Evolutionary conservation across 225 moss, liverwort and hornwort genomes (phyloP).

Genomic region (Polytrichum formosum): DNA sequence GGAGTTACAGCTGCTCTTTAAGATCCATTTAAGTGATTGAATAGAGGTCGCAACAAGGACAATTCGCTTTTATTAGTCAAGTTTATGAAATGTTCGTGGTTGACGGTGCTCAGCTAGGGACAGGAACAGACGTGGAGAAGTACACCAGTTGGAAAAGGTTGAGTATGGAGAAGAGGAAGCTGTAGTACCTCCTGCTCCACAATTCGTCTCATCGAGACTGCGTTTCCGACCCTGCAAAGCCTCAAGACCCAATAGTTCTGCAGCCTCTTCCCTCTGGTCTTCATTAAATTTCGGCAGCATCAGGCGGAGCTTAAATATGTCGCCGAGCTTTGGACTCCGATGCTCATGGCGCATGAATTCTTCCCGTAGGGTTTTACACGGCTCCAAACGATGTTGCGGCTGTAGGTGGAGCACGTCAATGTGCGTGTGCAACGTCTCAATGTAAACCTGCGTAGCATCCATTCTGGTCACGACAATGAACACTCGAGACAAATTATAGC

Average conservation of each 20-base stretch:
- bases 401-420: constrained; percentile 23
- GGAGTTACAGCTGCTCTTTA: no score
- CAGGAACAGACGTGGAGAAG: no score
- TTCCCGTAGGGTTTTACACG: constrained; percentile 22
- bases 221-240: constrained; percentile 12
- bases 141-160: no score
- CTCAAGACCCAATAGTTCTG: background rate
- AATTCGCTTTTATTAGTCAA: no score
- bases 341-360: constrained; percentile 28
- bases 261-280: constrained; percentile 9
- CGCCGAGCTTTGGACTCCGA: constrained; percentile 16
- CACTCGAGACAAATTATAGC: no score
- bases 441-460: constrained; percentile 5
- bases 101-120: no score
- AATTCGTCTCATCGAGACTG: constrained; percentile 18
- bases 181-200: constrained; percentile 12
- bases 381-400: constrained; percentile 19
- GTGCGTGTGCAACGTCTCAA: constrained; percentile 12
- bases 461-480: background rate
- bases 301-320: constrained; percentile 23
- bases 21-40: no score
- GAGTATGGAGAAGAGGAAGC: background rate
- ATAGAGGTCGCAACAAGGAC: no score
- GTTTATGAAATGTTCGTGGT: no score
- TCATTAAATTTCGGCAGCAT: constrained; percentile 24